Base-by-base conservation (phyloP, 768 basidiomycete genomes). In the Agrocybe pediades region DNA sequence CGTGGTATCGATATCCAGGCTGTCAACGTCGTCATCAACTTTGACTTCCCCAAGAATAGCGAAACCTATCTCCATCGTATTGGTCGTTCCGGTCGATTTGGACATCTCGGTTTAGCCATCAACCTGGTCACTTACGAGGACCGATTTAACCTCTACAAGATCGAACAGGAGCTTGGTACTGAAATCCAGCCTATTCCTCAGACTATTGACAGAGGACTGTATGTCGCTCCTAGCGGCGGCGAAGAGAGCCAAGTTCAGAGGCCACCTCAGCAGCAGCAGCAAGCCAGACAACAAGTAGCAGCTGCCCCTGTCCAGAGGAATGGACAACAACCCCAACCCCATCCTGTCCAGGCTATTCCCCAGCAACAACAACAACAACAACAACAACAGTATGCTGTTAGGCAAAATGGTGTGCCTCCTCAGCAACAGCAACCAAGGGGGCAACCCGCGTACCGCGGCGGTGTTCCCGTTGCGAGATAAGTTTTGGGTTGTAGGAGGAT, bases 1-100 rank as follows among this genome's bases (percentile, higher is more conserved):
- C 92, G 96, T 61, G 96, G 96, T 75, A 99, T 99, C 71, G 96
- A 99, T 73, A 99, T 99, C 68, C 97, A 98, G 76, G 97, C 96
- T 54, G 96, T 99, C 57, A 99, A 99, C 74, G 97, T 98, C 69
- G 96, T 99, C 66, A 98, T 99, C 82, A 98, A 98, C 76, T 99
- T 99, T 67, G 96, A 99, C 71, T 97, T 98, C 74, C 96, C 96
- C 56, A 97, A 98, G 82, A 98, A 95, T 70, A 92, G 93, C 56
- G 97, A 99, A 72, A 98, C 96, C 2, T 99, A 99, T 73, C 86
- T 99, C 19, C 96, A 99, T 71, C 90, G 96, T 60, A 98, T 98
- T 66, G 96, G 97, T 67, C 94, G 96, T 57, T 95, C 93, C 2
- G 97, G 96, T 51, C 90, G 96, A 47, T 99, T 97, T 67, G 96